These are phyloP conservation scores for Akanthomyces dipterigenus DNA, from an alignment of 2,329 filamentous ascomycete species.

Conservation along the genomic window DNA sequence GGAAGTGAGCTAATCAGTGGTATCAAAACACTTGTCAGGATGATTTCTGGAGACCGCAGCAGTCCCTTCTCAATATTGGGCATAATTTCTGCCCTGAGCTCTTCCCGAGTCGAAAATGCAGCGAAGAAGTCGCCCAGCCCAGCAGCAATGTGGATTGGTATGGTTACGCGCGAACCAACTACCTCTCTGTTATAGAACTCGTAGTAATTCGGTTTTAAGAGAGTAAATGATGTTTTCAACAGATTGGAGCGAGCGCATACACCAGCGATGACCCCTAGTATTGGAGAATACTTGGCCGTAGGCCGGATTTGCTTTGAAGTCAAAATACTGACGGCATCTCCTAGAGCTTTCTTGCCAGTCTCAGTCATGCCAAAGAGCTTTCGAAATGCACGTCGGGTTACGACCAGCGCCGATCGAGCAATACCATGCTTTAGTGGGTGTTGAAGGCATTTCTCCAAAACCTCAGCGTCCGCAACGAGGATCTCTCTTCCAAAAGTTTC, in stretches of 20 bases:
- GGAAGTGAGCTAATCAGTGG: conserved; percentile 67
- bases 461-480: conserved; percentile 61
- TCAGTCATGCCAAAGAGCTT: conserved; percentile 58
- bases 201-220: conserved; percentile 65
- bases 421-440: conserved; percentile 57
- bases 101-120: conserved; percentile 64
- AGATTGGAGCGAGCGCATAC: conserved; percentile 68
- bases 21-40: conserved; percentile 71
- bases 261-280: conserved; percentile 81
- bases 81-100: conserved; percentile 68
- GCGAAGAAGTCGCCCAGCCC: conserved; percentile 78
- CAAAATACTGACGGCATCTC: conserved; percentile 57
- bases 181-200: conserved; percentile 82
- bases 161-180: conserved; percentile 64
- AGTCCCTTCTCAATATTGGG: conserved; percentile 84
- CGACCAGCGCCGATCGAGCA: conserved; percentile 64
- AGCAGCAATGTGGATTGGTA: conserved; percentile 65
- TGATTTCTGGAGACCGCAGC: conserved; percentile 81
- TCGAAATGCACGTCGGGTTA: conserved; percentile 74
- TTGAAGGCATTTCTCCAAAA: conserved; percentile 70
- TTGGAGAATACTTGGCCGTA: conserved; percentile 62
- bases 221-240: conserved; percentile 54
- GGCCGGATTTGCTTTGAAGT: conserved; percentile 60
- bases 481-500: conserved; percentile 58
- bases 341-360: conserved; percentile 52